phyloP scores from a whole-genome alignment of 2,329 filamentous ascomycete species.

The Ophiostoma triangulosporum region DNA sequence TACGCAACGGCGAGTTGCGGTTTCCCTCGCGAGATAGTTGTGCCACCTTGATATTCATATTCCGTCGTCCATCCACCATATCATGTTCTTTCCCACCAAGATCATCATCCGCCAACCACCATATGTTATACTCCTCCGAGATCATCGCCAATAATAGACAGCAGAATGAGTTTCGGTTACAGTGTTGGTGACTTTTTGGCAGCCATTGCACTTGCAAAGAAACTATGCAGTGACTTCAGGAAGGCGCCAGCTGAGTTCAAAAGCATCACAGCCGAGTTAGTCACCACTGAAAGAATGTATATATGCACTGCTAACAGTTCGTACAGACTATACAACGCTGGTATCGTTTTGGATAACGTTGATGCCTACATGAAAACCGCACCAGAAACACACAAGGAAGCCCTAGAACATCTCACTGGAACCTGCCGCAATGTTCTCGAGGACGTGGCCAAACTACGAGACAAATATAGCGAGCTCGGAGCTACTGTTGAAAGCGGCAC shows the following conservation, averaged over 20 bases:
- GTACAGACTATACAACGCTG: background rate
- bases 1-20: too few relatives aligned
- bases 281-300: background rate
- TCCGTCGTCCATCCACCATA: too few relatives aligned
- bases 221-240: background rate
- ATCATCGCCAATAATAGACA: background rate
- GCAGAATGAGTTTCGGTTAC: background rate
- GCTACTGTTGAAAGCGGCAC: background rate
- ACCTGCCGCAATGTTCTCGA: background rate
- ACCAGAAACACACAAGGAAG: background rate
- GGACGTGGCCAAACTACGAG: background rate
- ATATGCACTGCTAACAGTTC: background rate
- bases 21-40: too few relatives aligned
- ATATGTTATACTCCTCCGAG: background rate
- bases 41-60: too few relatives aligned
- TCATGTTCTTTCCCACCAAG: too few relatives aligned
- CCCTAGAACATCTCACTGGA: background rate
- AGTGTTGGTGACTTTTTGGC: background rate
- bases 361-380: background rate
- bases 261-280: background rate
- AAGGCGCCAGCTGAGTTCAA: background rate
- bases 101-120: too few relatives aligned
- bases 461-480: background rate
- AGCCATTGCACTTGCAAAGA: background rate
- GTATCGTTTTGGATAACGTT: background rate